phyloP scores from a whole-genome alignment of 1,284 basidiomycete species.

The Tremellales sp. region DNA sequence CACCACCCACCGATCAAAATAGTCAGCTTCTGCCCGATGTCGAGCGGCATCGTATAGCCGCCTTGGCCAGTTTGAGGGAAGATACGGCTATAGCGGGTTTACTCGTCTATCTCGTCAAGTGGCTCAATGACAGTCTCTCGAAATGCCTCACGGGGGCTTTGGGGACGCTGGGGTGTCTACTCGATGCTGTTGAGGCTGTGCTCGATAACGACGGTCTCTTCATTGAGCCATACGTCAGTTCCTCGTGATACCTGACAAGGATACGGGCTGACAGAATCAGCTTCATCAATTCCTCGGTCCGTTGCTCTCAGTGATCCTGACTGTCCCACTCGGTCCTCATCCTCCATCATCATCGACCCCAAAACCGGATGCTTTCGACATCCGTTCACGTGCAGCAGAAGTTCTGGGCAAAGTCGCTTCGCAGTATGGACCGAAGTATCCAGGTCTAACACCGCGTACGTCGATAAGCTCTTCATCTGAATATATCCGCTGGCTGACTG shows the following conservation, averaged over 20 bases:
- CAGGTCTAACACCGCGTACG: slow-evolving; percentile 49
- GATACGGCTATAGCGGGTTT: slow-evolving; percentile 92
- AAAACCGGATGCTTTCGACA: slow-evolving; percentile 47
- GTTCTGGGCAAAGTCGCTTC: slow-evolving; percentile 68
- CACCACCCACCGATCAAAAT: slow-evolving; percentile 16
- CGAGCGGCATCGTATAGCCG: slow-evolving; percentile 69
- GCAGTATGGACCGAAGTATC: slow-evolving; percentile 52
- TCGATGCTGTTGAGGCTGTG: slow-evolving; percentile 77
- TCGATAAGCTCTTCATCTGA: slow-evolving; percentile 44
- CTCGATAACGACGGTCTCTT: slow-evolving; percentile 84
- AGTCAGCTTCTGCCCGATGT: slow-evolving; percentile 29
- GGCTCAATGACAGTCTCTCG: slow-evolving; percentile 87
- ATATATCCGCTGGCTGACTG: background rate
- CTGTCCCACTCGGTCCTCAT: slow-evolving; percentile 62
- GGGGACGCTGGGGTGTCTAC: slow-evolving; percentile 70
- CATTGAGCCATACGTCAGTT: slow-evolving; percentile 86
- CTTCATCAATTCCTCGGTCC: slow-evolving; percentile 94
- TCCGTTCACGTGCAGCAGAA: slow-evolving; percentile 72
- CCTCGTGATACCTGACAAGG: background rate
- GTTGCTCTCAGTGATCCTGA: slow-evolving; percentile 82
- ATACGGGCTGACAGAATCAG: slow-evolving; percentile 47
- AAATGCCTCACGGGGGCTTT: slow-evolving; percentile 50
- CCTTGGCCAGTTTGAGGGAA: slow-evolving; percentile 77
- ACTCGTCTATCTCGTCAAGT: slow-evolving; percentile 91
- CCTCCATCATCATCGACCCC: slow-evolving; percentile 48